phyloP scores from a whole-genome alignment of 805 yeast genomes.

The Metschnikowia borealis region DNA sequence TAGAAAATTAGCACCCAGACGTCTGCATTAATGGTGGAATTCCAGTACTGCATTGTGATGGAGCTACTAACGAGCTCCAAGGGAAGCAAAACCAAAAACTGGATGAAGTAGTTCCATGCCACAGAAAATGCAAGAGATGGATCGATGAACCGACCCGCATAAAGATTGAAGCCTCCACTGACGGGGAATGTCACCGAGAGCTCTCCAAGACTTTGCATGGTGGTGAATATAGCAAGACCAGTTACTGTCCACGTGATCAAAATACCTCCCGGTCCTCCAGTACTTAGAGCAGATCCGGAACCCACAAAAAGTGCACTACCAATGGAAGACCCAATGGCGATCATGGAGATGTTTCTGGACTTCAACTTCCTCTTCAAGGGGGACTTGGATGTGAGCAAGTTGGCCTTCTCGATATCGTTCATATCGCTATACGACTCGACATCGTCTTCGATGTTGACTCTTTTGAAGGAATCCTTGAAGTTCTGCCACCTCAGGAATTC shows the following conservation, averaged over 20 bases:
- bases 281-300: slow-evolving; percentile 63
- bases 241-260: slow-evolving; percentile 64
- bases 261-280: slow-evolving; percentile 66
- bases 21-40: slow-evolving; percentile 15
- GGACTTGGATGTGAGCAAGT: slow-evolving; percentile 37
- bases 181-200: slow-evolving; percentile 18
- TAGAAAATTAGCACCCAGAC: slow-evolving; percentile 54
- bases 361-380: slow-evolving; percentile 44
- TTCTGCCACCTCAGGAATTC: slow-evolving; percentile 34
- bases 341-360: slow-evolving; percentile 61
- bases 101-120: slow-evolving; percentile 60
- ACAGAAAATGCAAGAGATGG: slow-evolving; percentile 56
- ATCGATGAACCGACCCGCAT: slow-evolving; percentile 51
- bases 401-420: slow-evolving; percentile 39
- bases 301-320: slow-evolving; percentile 80
- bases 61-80: slow-evolving; percentile 64
- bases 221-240: slow-evolving; percentile 61
- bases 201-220: slow-evolving; percentile 17
- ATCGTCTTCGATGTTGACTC: slow-evolving; percentile 25
- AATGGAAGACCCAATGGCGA: slow-evolving; percentile 78
- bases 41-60: slow-evolving; percentile 19
- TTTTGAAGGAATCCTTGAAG: slow-evolving; percentile 49
- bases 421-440: slow-evolving; percentile 20
- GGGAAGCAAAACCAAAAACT: slow-evolving; percentile 60
- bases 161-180: slow-evolving; percentile 60